Base-by-base conservation (phyloP, 768 basidiomycete genomes). In the Mycena rebaudengoi region DNA sequence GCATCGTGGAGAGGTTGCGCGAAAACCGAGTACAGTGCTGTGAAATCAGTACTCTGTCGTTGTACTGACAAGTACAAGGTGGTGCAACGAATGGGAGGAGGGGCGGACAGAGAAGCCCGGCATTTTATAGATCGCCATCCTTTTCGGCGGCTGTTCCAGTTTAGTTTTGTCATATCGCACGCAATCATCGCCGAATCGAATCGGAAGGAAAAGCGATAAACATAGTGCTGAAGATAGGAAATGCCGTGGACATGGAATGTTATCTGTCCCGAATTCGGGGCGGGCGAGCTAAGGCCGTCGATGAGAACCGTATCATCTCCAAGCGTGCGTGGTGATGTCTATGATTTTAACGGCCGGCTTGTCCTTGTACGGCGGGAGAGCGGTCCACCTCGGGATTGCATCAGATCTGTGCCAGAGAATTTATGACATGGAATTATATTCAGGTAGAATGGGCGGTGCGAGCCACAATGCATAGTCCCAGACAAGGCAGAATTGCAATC, bases 261-360 rank as follows among this genome's bases (percentile, higher is more conserved):
- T 18, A 7, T 23, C 44, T 43, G 28, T 21, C 52, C 54, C 65
- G 50, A 59, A 43, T 49, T 16, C 30, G 29, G 50, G 25, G 48
- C 26, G 57, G 64, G 56, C 67, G 60, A 66, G 60, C 45, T 62
- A 60, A 66, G 55, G 32, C 65, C 60, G 65, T 66, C 14, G 39
- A 23, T 26, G 39, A 25, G 52, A 53, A 50, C 44, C n/a, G n/a
- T n/a, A n/a, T n/a, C n/a, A 58, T 65, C 54, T 50, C 50, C 54
- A 60, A n/a, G n/a, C n/a, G n/a, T n/a, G n/a, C n/a, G n/a, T n/a
- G n/a, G n/a, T n/a, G n/a, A n/a, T n/a, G n/a, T n/a, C n/a, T n/a
- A n/a, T n/a, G n/a, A n/a, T n/a, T n/a, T n/a, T n/a, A n/a, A n/a
- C n/a, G n/a, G n/a, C n/a, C n/a, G n/a, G n/a, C n/a, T n/a, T n/a